Base-by-base conservation (phyloP, 1,139 yeast species). In the Eremothecium coryli region DNA sequence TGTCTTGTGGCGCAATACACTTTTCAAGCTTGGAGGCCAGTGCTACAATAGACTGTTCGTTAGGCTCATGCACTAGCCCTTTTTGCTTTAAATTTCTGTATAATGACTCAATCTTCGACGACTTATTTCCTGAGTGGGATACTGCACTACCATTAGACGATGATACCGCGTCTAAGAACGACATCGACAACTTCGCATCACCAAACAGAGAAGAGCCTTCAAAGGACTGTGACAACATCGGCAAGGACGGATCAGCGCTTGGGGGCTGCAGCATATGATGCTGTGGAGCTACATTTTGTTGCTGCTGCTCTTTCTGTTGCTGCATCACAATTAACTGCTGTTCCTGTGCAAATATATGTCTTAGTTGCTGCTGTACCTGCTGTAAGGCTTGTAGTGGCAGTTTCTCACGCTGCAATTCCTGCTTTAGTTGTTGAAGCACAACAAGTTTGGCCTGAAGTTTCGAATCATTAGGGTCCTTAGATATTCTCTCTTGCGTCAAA, bases 321-420 rank as follows among this genome's bases (percentile, higher is more conserved):
- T 44, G 46, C 33, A 54, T 49, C 35, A 42, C 49, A 26, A 53
- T 32, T 10, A 42, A 35, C 31, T 55, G 56, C 32, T 55, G 58
- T 33, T 56, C 61, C 37, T 56, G 59, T 4, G 58, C 50, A 38
- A 56, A 56, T 4, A 54, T 52, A 32, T 54, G 52, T 26, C 47
- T 65, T 33, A 71, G 48, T 44, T 70, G 72, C 18, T 49, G 44
- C 40, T 67, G 69, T 4, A 69, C 65, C 25, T 56, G 58, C 5
- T 58, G 59, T 27, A 70, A 48, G 8, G 60, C 58, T 10, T 55
- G 52, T 3, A 60, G 53, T 2, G 71, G 63, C 24, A 68, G 50
- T 17, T 57, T 47, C 28, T 60, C 60, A 22, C 52, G 47, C 33
- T 54, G 56, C 10, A 62, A 38, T 29, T 56, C 63, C 22, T 41